Percentiles rank a stretch among this genome's conserved stretches.
Evolutionary conservation across 306 rosid species (phyloP).

Genomic region (Dryas alaskensis): DNA sequence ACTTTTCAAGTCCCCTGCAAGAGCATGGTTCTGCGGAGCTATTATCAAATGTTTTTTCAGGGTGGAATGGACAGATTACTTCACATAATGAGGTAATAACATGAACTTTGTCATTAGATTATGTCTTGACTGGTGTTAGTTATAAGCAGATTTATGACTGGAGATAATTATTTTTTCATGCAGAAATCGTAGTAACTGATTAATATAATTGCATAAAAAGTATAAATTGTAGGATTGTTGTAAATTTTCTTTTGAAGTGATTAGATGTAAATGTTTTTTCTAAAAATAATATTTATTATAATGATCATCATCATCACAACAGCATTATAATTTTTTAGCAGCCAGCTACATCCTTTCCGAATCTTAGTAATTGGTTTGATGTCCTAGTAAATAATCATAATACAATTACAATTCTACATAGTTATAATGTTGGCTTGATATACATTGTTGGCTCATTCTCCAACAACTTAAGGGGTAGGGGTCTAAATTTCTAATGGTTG

Average conservation of each 20-base stretch:
- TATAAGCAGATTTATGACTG: neutral
- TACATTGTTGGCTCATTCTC: neutral
- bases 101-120: neutral
- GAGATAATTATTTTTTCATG: neutral
- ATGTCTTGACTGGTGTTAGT: neutral
- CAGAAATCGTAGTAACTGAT: neutral
- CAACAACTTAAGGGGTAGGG: neutral
- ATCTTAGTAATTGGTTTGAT: neutral
- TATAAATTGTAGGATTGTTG: neutral
- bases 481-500: neutral
- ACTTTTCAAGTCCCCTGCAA: constrained; percentile 35
- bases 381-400: neutral
- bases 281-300: too few species aligned
- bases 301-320: neutral
- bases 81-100: constrained; percentile 53
- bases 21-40: constrained; percentile 35
- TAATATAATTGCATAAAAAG: neutral
- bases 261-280: constrained; percentile 5
- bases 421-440: neutral
- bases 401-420: neutral
- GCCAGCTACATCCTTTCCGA: neutral
- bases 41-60: constrained; percentile 38
- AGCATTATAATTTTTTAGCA: neutral
- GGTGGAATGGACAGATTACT: constrained; percentile 40
- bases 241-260: neutral